A percentile compares a stretch with the other conserved stretches of the same genome.
These are phyloP conservation scores for Chlorencoelia australis DNA, from an alignment of 2,329 filamentous ascomycete species.

Conservation along the genomic window DNA sequence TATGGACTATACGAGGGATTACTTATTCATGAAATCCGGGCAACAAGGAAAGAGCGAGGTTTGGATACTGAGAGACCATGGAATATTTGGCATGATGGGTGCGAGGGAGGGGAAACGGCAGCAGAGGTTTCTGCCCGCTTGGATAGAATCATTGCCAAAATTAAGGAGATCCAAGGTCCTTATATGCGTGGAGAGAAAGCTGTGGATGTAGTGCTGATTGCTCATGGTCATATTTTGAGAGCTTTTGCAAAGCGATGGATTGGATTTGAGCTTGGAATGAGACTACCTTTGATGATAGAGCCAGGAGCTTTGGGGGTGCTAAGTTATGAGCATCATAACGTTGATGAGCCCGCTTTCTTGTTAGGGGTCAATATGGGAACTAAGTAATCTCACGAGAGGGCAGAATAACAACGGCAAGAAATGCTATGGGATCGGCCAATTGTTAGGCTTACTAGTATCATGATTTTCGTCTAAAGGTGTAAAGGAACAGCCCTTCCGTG, in stretches of 20 bases:
- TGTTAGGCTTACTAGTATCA: slow-evolving; percentile 7
- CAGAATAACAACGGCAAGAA: background rate
- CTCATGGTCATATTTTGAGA: slow-evolving; percentile 40
- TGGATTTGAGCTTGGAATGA: slow-evolving; percentile 29
- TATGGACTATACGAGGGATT: slow-evolving; percentile 41
- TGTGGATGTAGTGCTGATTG: slow-evolving; percentile 40
- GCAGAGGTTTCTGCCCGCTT: slow-evolving; percentile 37
- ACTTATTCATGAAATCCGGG: slow-evolving; percentile 34
- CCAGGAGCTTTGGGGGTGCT: slow-evolving; percentile 31
- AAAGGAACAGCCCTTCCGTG: slow-evolving; percentile 50
- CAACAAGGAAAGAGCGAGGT: slow-evolving; percentile 29
- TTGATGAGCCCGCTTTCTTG: slow-evolving; percentile 30
- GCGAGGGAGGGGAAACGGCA: slow-evolving; percentile 39
- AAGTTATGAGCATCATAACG: slow-evolving; percentile 29
- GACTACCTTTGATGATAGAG: slow-evolving; percentile 30
- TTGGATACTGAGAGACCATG: slow-evolving; percentile 35
- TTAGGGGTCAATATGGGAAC: slow-evolving; percentile 28
- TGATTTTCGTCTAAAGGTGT: slow-evolving; percentile 39
- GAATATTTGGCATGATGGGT: slow-evolving; percentile 44
- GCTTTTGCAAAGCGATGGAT: slow-evolving; percentile 47
- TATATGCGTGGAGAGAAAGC: slow-evolving; percentile 32
- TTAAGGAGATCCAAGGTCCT: slow-evolving; percentile 37
- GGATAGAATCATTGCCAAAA: slow-evolving; percentile 39
- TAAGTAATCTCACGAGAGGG: slow-evolving; percentile 1
- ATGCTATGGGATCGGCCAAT: background rate